Base-by-base conservation (phyloP, 129 eudicot species). In the Flaveria linearis region DNA sequence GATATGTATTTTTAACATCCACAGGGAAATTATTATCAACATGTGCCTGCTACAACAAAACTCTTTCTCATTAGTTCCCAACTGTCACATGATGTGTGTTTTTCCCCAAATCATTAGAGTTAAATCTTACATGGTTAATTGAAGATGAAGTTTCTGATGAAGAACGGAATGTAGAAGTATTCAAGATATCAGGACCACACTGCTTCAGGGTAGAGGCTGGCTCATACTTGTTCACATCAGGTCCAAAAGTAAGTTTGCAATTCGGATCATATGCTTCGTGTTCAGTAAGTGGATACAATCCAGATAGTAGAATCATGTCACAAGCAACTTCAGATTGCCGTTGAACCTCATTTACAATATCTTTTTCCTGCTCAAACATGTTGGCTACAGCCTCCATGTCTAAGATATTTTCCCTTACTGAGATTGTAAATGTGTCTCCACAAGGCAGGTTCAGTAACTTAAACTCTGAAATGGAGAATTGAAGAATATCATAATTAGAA, bases 371-470 rank as follows among this genome's bases (percentile, higher is more conserved):
- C 91, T 91, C 97, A 87, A 95, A 95, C 64, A 74, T 82, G 84
- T 68, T 87, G 23, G 99, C 96, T 50, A 87, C 94, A 51, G 84
- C 85, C 81, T 91, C 99, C 88, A 95, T 63, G 13, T 89, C 89
- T 51, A 77, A 68, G 11, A 95, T 72, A 82, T 85, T 87, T 42
- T 88, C 88, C 88, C 97, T 84, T 61, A 88, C 77, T 26, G 81
- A 88, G 51, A 91, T 78, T 18, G 94, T 84, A 76, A 55, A 77
- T 62, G 60, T 77, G 71, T 79, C 85, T 36, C 90, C 91, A 85
- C 99, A 95, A 77, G 93, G 86, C 65, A 91, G 80, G 79, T 80
- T 83, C 33, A 83, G 84, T 15, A 82, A 81, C 75, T 70, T 87
- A 36, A 83, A 61, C 74, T 95, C 99, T 95, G 88, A 20, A 60